Evolutionary conservation across 2,329 filamentous ascomycete species (phyloP).

Genomic region (Dactylellina sp.): DNA sequence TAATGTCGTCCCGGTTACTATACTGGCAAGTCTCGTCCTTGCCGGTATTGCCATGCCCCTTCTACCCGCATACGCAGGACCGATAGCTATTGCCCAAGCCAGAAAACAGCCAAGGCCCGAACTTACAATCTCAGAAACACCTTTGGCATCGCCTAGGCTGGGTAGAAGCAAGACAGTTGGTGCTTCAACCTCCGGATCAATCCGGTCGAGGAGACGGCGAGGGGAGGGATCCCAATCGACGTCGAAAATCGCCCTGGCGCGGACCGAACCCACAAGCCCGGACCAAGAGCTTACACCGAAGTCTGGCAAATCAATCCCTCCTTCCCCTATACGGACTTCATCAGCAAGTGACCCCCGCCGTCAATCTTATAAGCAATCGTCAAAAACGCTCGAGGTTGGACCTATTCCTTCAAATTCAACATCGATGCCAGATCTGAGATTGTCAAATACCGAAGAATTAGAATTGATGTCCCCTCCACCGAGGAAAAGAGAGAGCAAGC

Average conservation of each 20-base stretch:
- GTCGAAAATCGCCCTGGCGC: slow-evolving; percentile 37
- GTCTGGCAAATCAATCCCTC: slow-evolving; percentile 57
- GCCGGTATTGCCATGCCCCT: slow-evolving; percentile 80
- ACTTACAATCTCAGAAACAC: slow-evolving; percentile 72
- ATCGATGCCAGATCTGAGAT: slow-evolving; percentile 60
- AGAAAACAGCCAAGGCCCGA: slow-evolving; percentile 76
- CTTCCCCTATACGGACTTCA: slow-evolving; percentile 44
- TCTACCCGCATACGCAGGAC: slow-evolving; percentile 81
- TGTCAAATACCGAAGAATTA: slow-evolving; percentile 47
- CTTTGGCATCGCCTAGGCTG: slow-evolving; percentile 69
- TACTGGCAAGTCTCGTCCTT: slow-evolving; percentile 82
- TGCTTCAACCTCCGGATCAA: slow-evolving; percentile 65
- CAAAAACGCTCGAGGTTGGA: slow-evolving; percentile 41
- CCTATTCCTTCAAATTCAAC: slow-evolving; percentile 54
- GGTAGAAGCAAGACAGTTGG: slow-evolving; percentile 77
- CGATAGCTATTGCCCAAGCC: slow-evolving; percentile 83
- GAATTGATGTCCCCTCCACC: slow-evolving; percentile 59
- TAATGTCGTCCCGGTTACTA: slow-evolving; percentile 81
- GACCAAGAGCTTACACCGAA: slow-evolving; percentile 36
- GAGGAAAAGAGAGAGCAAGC: slow-evolving; percentile 53
- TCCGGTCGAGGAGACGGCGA: slow-evolving; percentile 61
- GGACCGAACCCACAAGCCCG: slow-evolving; percentile 41
- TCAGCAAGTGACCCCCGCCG: slow-evolving; percentile 40
- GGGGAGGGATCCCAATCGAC: slow-evolving; percentile 61
- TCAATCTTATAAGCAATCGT: slow-evolving; percentile 39